Evolutionary conservation across 176 grass and related monocot genomes (phyloP).

Genomic region (bread wheat (Triticum aestivum)): IWGSC_CS_RefSeq_v2.1 NC_057796.1:12357409-12357908

Average conservation of each 20-base stretch:
- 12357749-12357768: neutral
- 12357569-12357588: conserved; percentile 8
- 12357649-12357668: neutral
- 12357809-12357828: too few species aligned
- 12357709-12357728: conserved; percentile 8
- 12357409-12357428: neutral
- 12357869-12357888: too few species aligned
- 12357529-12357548: conserved; percentile 57
- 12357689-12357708: neutral
- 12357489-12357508: conserved; percentile 32
- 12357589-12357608: neutral
- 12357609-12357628: neutral
- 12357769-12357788: neutral
- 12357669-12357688: neutral
- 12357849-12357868: too few species aligned
- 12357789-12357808: too few species aligned
- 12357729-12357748: neutral
- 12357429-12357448: neutral
- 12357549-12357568: conserved; percentile 40
- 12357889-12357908: too few species aligned
- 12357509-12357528: conserved; percentile 62
- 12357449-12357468: neutral
- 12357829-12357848: too few species aligned
- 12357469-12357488: neutral
- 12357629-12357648: conserved; percentile 12